Evolutionary conservation across 2,329 filamentous ascomycete species (phyloP), one percentile per base, ranked within the genome.

Genomic region (Colletotrichum noveboracense): DNA sequence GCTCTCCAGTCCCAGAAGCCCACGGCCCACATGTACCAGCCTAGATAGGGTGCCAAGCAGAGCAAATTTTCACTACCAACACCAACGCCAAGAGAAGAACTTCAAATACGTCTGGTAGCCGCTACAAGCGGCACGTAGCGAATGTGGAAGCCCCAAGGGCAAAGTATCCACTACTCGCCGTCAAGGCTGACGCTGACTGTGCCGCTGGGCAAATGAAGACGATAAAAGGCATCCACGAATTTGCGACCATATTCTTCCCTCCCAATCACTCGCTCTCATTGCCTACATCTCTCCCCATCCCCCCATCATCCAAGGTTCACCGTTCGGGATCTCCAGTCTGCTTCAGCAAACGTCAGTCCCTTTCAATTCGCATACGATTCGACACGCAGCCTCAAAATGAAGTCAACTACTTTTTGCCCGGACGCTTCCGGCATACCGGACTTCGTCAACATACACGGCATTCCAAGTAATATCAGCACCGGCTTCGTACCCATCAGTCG

Each of bases 151-250:
- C 36, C 7, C 36, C 36, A 4, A 1, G 3, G 14, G 14, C 0
- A 14, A 4, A 18, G 7, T 0, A 8, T 38, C 14, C 18, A n/a
- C 38, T 10, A 0, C 0, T n/a, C 7, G 0, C 16, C 8, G 0
- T 43, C 8, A 43, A 43, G 38, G 38, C 38, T n/a, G 18, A n/a
- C 16, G 14, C 0, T 38, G 7, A 38, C 36, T 43, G 8, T n/a
- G 38, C 38, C 9, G 18, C 38, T 43, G 7, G 8, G 9, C 5
- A 43, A 3, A 1, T 43, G 38, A 0, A 10, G 16, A n/a, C 18
- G 0, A 43, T 43, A 38, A 38, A 38, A 0, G 0, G 7, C 14
- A 18, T 0, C 0, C 36, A 5, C 3, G 14, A 38, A 38, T 38
- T 18, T 38, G 36, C 36, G 36, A 38, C 36, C 14, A 9, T 14